Evolutionary conservation across 345 rosid genomes (phyloP), one percentile per base, ranked within the genome.

Genomic region (Gossypioides kirkii): DNA sequence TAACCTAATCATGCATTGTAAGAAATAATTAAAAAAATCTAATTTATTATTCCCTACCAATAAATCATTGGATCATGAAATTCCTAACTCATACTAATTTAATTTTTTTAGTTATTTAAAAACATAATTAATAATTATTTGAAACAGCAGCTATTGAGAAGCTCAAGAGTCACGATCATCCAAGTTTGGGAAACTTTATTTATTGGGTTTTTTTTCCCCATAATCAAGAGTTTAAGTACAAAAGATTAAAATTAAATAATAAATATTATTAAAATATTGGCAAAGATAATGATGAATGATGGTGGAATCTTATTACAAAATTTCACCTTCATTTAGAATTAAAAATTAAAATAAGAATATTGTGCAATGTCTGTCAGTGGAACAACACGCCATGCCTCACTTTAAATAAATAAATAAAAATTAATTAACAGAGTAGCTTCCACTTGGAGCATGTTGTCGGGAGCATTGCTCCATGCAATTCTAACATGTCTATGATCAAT

Each of bases 231-330:
- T 61, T 45, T 25, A 52, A 66, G 60, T 69, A 69, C 45, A 69
- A 61, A 74, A 10, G 18, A 72, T 61, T 69, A 17, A 63, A 4
- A 26, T 16, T 42, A 67, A 28, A 5, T 45, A 68, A 65, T 10
- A 59, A 12, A 4, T 13, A 52, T 13, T 25, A 56, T 28, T 69
- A 58, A 59, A 17, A 11, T 78, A 49, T 59, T 38, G 10, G 45
- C n/a, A 55, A 41, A 25, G 23, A 61, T 68, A 72, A 80, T 78
- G 77, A 79, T 75, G 71, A 70, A 45, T n/a, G 52, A 42, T 66
- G 23, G 80, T 77, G 82, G 76, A 78, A 74, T 69, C 63, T 73
- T 20, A 75, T 66, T 75, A 68, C 56, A 20, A 11, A 49, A 9
- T 8, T n/a, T 0, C 1, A 2, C 16, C 41, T 1, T 17, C 10